phyloP scores from a whole-genome alignment of 768 basidiomycete species.

The Mycena pura region DNA sequence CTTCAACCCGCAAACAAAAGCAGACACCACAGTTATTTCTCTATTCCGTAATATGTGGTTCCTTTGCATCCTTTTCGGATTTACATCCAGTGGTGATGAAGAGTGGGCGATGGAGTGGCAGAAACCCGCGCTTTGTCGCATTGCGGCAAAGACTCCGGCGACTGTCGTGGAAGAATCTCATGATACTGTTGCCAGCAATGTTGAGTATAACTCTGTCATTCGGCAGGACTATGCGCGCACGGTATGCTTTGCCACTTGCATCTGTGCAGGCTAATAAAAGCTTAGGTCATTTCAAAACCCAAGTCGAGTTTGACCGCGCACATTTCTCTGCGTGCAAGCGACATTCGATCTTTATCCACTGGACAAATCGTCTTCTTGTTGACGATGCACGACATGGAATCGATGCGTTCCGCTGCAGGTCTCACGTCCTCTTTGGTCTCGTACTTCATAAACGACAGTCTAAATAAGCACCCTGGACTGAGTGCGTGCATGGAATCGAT shows the following conservation, averaged over 20 bases:
- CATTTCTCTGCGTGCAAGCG: slow-evolving; percentile 68
- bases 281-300: slow-evolving; percentile 75
- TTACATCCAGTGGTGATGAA: slow-evolving; percentile 66
- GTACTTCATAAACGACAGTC: slow-evolving; percentile 87
- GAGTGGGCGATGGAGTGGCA: slow-evolving; percentile 81
- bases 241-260: slow-evolving; percentile 46
- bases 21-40: slow-evolving; percentile 66
- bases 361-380: slow-evolving; percentile 88
- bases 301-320: slow-evolving; percentile 66
- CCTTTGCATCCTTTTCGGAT: slow-evolving; percentile 84
- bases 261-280: neutral
- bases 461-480: slow-evolving; percentile 75
- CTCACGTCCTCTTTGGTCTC: slow-evolving; percentile 81
- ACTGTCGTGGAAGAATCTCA: slow-evolving; percentile 83
- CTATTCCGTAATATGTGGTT: slow-evolving; percentile 96
- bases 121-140: slow-evolving; percentile 73
- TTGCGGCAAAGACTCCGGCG: slow-evolving; percentile 86
- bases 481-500: slow-evolving; percentile 84
- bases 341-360: slow-evolving; percentile 76
- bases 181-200: slow-evolving; percentile 84
- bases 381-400: slow-evolving; percentile 87
- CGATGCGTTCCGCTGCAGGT: slow-evolving; percentile 81
- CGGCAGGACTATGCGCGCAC: slow-evolving; percentile 83
- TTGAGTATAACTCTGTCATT: slow-evolving; percentile 93
- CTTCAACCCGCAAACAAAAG: slow-evolving; percentile 63